phyloP scores from a whole-genome alignment of 176 grass and related monocot species.

The Poa annua region DNA sequence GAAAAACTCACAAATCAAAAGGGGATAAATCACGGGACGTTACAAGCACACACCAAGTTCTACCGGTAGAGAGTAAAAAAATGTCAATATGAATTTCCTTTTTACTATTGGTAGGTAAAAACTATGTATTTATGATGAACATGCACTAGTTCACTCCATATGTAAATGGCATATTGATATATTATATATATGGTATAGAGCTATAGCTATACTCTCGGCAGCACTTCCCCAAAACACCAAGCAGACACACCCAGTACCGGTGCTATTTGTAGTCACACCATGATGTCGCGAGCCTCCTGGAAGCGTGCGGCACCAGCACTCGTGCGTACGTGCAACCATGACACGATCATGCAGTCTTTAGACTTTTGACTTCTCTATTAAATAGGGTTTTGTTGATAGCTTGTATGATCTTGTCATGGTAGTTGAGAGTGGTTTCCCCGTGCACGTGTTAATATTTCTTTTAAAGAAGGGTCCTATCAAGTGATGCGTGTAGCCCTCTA shows the following conservation, averaged over 20 bases:
- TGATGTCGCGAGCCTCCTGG: conserved; percentile 23
- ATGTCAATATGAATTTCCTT: neutral
- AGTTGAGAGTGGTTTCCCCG: neutral
- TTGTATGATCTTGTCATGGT: conserved; percentile 9
- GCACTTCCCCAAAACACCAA: conserved; percentile 32
- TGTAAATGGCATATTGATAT: conserved; percentile 14
- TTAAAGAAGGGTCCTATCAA: neutral
- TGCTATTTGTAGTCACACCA: conserved; percentile 39
- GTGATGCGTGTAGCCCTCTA: neutral
- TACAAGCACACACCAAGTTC: neutral
- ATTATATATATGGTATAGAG: conserved; percentile 14
- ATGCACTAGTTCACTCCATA: conserved; percentile 5
- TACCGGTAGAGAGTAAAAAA: conserved; percentile 16
- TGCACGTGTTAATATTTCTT: neutral
- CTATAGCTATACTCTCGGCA: conserved; percentile 4
- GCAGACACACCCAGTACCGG: conserved; percentile 24
- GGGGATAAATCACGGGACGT: too few relatives aligned
- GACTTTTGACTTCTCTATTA: conserved; percentile 24
- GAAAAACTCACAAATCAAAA: too few relatives aligned
- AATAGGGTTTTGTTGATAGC: conserved; percentile 22
- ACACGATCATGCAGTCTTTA: conserved; percentile 40
- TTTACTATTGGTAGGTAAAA: neutral
- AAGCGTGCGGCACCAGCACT: conserved; percentile 36
- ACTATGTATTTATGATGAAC: neutral
- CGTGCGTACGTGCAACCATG: conserved; percentile 27